Conservation (phyloP, 139 green algal genomes). For the Monoraphidium neglectum region DNA sequence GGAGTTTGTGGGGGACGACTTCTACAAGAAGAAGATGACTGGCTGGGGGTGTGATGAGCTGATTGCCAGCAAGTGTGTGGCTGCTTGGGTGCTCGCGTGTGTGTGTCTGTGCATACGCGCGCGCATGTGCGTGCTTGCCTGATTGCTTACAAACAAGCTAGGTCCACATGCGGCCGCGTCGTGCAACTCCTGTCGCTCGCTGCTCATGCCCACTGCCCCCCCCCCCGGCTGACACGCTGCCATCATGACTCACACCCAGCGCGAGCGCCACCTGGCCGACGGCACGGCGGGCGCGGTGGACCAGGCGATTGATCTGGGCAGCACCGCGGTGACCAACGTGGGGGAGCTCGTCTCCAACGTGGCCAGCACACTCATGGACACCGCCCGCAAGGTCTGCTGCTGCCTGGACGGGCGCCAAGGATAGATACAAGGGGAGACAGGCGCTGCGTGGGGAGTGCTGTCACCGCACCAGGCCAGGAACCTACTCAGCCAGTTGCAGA, state of each 20-base stretch:
- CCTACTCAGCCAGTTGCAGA: neutral
- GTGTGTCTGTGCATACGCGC: neutral
- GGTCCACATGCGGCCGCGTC: neutral
- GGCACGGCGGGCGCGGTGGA: too few relatives aligned
- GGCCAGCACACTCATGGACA: too few relatives aligned
- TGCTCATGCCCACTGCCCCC: too few relatives aligned
- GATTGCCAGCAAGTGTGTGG: neutral
- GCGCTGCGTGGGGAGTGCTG: neutral
- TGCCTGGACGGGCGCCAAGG: neutral
- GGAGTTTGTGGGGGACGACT: slow-evolving; percentile 29
- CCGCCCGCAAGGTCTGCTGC: neutral
- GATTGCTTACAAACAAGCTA: neutral
- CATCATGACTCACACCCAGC: too few relatives aligned
- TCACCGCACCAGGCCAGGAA: neutral
- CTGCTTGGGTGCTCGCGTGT: neutral
- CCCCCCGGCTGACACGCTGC: too few relatives aligned
- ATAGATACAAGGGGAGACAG: too few relatives aligned
- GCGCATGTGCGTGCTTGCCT: neutral
- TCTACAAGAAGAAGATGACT: slow-evolving; percentile 10
- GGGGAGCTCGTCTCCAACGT: too few relatives aligned
- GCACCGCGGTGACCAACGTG: too few relatives aligned
- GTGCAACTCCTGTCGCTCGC: neutral
- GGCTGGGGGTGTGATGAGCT: neutral
- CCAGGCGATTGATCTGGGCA: too few relatives aligned
- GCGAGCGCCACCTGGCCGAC: too few relatives aligned